Evolutionary conservation across 2,329 filamentous ascomycete genomes (phyloP).

Genomic region (Whalleya microplaca): DNA sequence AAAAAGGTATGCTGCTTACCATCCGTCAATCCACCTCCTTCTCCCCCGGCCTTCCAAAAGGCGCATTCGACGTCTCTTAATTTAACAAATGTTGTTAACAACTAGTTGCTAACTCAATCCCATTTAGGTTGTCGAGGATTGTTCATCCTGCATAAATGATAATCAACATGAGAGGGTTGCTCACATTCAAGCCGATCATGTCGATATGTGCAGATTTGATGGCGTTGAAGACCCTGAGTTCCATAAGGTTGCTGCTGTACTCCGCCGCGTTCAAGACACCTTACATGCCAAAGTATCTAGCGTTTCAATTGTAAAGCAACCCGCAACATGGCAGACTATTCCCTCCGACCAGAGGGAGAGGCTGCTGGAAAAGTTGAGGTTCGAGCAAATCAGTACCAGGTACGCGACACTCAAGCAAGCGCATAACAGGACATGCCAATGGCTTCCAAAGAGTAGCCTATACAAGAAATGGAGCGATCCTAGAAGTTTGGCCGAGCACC

Average conservation of each 20-base stretch:
- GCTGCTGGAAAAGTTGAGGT: constrained; percentile 7
- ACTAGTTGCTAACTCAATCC: neutral
- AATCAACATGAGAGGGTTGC: constrained; percentile 5
- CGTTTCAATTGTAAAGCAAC: too few species aligned
- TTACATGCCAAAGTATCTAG: neutral
- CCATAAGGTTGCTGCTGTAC: constrained; percentile 2
- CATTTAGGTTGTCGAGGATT: constrained; percentile 14
- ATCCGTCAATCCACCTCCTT: too few species aligned
- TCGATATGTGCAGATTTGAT: constrained; percentile 16
- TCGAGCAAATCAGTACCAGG: constrained; percentile 27
- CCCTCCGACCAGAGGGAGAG: too few species aligned
- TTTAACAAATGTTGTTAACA: neutral
- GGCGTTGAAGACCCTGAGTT: constrained; percentile 12
- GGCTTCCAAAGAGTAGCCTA: constrained; percentile 27
- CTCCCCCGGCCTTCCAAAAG: too few species aligned
- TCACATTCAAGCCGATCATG: constrained; percentile 13
- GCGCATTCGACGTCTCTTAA: too few species aligned
- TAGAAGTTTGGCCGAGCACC: constrained; percentile 29
- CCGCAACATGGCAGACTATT: too few species aligned
- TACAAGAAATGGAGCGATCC: constrained; percentile 41
- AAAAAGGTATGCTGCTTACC: constrained; percentile 5
- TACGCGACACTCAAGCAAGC: constrained; percentile 20
- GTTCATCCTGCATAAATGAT: constrained; percentile 12
- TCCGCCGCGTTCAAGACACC: constrained; percentile 2
- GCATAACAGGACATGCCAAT: constrained; percentile 30